These are phyloP conservation scores for Trichomonas tenax DNA, from an alignment of 208 protist species.

Conservation along the genomic window DNA sequence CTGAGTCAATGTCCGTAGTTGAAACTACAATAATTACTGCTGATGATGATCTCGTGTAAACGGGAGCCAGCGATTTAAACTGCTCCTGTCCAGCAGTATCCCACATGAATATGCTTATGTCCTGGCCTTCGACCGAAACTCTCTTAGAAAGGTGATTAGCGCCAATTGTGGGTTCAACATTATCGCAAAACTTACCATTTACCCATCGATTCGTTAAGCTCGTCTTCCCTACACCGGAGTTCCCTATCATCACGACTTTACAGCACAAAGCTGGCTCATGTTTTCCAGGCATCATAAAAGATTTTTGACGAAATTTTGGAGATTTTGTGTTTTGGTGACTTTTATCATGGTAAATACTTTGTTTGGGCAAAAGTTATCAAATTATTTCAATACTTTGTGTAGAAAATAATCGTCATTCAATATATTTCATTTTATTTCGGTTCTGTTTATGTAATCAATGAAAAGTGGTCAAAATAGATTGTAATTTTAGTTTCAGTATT, in stretches of 20 bases:
- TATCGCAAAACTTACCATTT: neutral
- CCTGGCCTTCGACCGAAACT: neutral
- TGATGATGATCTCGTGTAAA: neutral
- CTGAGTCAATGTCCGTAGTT: neutral
- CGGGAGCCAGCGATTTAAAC: neutral
- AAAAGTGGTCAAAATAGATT: no score
- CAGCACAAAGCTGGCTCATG: neutral
- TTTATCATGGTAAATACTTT: no score
- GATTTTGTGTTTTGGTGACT: no score
- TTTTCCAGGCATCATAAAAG: no score
- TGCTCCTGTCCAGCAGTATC: slow-evolving; percentile 8
- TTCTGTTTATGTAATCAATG: no score
- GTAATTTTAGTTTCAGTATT: no score
- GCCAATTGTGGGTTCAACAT: neutral
- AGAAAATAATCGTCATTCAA: no score
- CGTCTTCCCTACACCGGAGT: neutral
- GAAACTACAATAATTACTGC: neutral
- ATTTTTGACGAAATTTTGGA: no score
- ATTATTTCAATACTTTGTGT: no score
- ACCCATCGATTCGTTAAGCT: neutral
- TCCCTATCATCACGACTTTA: neutral
- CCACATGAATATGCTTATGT: neutral
- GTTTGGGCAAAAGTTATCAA: no score
- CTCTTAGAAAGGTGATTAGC: neutral
- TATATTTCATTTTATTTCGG: no score